Evolutionary conservation across 2,329 filamentous ascomycete genomes (phyloP), one percentile per base, ranked within the genome.

Genomic region (Pseudogymnoascus sp.): DNA sequence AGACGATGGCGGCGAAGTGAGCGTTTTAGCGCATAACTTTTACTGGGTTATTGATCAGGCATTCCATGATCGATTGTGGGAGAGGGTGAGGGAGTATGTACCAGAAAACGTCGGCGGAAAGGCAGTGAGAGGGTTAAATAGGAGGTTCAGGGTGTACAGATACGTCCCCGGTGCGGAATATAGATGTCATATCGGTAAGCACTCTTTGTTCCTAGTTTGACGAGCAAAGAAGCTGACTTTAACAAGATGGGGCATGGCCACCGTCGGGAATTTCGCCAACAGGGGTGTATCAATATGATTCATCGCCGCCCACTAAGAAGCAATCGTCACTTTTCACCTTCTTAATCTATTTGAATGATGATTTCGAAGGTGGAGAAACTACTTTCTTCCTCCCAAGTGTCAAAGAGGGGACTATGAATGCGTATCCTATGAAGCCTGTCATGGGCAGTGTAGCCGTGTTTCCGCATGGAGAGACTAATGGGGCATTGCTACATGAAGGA

Each of bases 141-240:
- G 87, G 1, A 80, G 87, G 5, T 90, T 89, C 74, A 79, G 87
- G 15, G 85, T 89, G 0, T 90, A 90, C 65, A 78, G 87, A 67
- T 90, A 90, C 63, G 85, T 89, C 0, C 86, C 86, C 1, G 86
- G 86, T 0, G 87, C 87, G 0, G 87, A 89, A 69, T 90, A 90
- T 68, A 77, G 87, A 6, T 84, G 82, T 63, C 87, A 89, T 65
- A 88, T 90, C 63, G 78, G 70, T 71, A 63, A 64, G 67, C 64
- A n/a, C 13, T 11, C 13, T 9, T 33, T 21, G 7, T 15, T 33
- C 2, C 15, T 50, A 2, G 44, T 15, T 50, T 50, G 8, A 11
- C 15, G 4, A 11, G 47, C 9, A 13, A 54, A 33, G 47, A 33
- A 65, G 31, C n/a, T 59, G 39, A 61, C 47, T 29, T 50, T 13